phyloP scores from a whole-genome alignment of 1,284 basidiomycete species.

The Taiwanofungus camphoratus region DNA sequence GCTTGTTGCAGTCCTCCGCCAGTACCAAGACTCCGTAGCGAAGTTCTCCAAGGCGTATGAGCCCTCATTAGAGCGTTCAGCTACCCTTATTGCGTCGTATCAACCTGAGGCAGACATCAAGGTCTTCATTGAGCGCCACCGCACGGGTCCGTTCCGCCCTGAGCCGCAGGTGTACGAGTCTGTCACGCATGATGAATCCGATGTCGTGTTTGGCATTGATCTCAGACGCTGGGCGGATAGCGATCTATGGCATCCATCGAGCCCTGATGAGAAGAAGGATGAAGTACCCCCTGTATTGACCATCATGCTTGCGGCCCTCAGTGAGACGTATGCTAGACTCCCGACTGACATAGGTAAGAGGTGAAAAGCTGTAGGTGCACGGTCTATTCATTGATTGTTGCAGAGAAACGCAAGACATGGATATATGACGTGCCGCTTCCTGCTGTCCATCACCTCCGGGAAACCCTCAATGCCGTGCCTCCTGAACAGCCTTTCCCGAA shows the following conservation, averaged over 20 bases:
- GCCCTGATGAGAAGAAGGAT: constrained; percentile 52
- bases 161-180: constrained; percentile 80
- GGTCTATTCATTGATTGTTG: neutral
- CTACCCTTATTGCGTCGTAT: constrained; percentile 73
- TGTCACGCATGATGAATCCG: constrained; percentile 71
- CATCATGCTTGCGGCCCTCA: constrained; percentile 61
- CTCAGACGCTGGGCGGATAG: constrained; percentile 82
- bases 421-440: constrained; percentile 87
- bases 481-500: constrained; percentile 57
- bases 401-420: constrained; percentile 88
- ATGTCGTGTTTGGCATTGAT: constrained; percentile 87
- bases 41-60: constrained; percentile 65
- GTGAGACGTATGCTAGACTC: constrained; percentile 58
- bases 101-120: constrained; percentile 81
- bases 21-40: constrained; percentile 75
- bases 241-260: constrained; percentile 35
- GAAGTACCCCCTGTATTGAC: constrained; percentile 71
- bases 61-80: constrained; percentile 61
- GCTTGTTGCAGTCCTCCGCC: constrained; percentile 55
- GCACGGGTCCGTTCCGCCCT: constrained; percentile 87
- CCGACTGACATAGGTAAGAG: constrained; percentile 58
- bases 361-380: neutral
- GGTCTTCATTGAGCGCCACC: constrained; percentile 82
- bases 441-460: constrained; percentile 78
- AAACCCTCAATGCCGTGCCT: constrained; percentile 71